Evolutionary conservation across 148 eudicot genomes (phyloP), one percentile per base, ranked within the genome.

Genomic region (Camellia granthamiana): DNA sequence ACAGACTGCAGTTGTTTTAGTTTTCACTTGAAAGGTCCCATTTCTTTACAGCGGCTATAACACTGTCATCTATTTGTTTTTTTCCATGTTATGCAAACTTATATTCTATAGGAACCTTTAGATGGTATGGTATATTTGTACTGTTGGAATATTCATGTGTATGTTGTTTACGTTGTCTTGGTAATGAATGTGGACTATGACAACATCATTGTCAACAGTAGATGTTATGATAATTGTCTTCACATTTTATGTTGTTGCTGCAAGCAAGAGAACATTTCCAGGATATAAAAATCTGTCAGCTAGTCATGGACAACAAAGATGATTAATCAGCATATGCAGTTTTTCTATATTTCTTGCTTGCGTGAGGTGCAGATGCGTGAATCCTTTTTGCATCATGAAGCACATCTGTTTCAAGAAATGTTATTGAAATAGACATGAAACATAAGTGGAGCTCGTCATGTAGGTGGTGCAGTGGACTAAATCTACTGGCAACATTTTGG

Each of bases 261-360:
- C 55, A 70, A 18, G 15, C 30, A 18, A 18, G 30, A 15, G 2
- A 46, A 70, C 44, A 6, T 43, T 69, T 69, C 72, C 72, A 69
- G 52, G 19, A 12, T 18, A 4, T 52, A 19, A 62, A 16, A 68
- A 42, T 68, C 16, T 68, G 13, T 38, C 42, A 9, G 19, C 5
- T 73, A 54, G 76, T 73, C 76, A 74, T 16, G 77, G 19, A 58
- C 64, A 58, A 74, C 23, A 58, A 58, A 8, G 66, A 56, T 30
- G 7, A 74, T 41, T 74, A 18, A 59, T 16, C 42, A 38, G 21
- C 64, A 15, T 41, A 6, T 38, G 64, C 52, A 58, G 52, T 38
- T 30, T 23, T 13, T 74, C 60, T 49, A 51, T 46, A 13, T 70
- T 47, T 51, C 56, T 47, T 46, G 74, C 23, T 47, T 46, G 74